Evolutionary conservation across 225 moss, liverwort and hornwort genomes (phyloP), one percentile per base, ranked within the genome.

Genomic region (Pseudoscleropodium purum): DNA sequence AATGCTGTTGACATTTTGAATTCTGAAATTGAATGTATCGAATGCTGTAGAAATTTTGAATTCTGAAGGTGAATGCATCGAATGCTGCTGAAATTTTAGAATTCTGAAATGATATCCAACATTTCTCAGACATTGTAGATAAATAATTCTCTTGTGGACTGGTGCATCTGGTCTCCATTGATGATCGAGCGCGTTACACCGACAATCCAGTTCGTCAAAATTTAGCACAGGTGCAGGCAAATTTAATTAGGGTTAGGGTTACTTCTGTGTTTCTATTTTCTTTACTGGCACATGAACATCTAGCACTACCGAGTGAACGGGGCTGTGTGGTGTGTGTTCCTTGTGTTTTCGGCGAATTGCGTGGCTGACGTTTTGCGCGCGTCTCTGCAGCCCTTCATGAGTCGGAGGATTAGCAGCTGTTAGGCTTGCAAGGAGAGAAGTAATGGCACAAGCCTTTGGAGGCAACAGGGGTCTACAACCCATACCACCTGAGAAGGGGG

Each of bases 391-490:
- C 15, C 39, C 85, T 86, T 86, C 43, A 87, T 87, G 87, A 83
- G 65, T 47, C 78, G 33, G 80, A n/a, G 45, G 85, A 66, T 62
- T 61, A 63, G 82, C 64, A 64, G 56, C 41, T 75, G n/a, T 83
- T 86, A 74, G 82, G 81, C 59, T 81, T 75, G 29, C 29, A 77
- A 67, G 59, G 76, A 45, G 87, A 73, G 82, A 80, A 90, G 81
- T 57, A 65, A 97, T 97, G 97, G 94, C 95, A 83, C 97, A 92
- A 93, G 99, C 99, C 41, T 99, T 97, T 39, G 99, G 99, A 87
- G 99, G 99, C 63, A 95, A 95, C 84, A 93, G 97, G 87, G 97
- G 99, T 33, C 49, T 95, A 91, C 95, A 94, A 67, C 99, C 99
- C 25, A 60, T 96, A 45, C 93, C 99, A 36, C 99, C 97, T 15